Percentiles rank a stretch among this genome's conserved stretches.
These are phyloP conservation scores for Zoysia matrella DNA, from an alignment of 202 grass and related monocot genomes.

Conservation along the genomic window DNA sequence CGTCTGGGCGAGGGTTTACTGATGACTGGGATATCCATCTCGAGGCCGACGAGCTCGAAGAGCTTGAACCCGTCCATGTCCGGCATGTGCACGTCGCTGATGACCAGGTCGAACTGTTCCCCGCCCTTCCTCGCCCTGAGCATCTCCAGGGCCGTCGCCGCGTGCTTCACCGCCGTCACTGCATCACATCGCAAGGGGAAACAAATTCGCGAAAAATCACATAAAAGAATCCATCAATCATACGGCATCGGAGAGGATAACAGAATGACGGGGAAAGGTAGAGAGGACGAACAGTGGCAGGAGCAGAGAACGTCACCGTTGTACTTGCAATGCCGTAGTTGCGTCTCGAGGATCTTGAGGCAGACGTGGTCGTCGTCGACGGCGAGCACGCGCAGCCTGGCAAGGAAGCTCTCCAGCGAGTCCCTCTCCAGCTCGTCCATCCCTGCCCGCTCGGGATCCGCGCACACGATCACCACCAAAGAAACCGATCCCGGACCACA, in stretches of 20 bases:
- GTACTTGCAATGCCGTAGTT: constrained; percentile 58
- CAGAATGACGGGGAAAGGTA: not conserved
- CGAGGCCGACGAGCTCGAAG: constrained; percentile 61
- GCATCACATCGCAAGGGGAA: not conserved
- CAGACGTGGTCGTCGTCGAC: constrained; percentile 52
- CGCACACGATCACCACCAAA: not conserved
- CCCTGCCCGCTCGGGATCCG: not conserved
- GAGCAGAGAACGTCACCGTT: constrained; percentile 33
- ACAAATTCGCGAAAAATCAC: not conserved
- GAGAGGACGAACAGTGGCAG: not conserved
- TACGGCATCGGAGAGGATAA: not conserved
- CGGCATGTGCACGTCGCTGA: constrained; percentile 67
- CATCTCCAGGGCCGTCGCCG: constrained; percentile 47
- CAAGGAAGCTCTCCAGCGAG: constrained; percentile 40
- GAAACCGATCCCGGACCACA: too few species aligned
- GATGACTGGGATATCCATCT: constrained; percentile 84
- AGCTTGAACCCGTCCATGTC: constrained; percentile 70
- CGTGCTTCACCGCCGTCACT: constrained; percentile 48
- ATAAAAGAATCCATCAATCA: too few species aligned
- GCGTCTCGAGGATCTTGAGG: constrained; percentile 41
- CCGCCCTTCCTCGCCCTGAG: constrained; percentile 52
- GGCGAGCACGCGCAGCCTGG: constrained; percentile 57
- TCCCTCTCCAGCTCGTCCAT: not conserved
- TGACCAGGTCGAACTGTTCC: constrained; percentile 60
- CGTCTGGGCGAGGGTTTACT: constrained; percentile 42